Evolutionary conservation across 495 filamentous ascomycete genomes (phyloP).

Genomic region (Aspergillus baeticus): DNA sequence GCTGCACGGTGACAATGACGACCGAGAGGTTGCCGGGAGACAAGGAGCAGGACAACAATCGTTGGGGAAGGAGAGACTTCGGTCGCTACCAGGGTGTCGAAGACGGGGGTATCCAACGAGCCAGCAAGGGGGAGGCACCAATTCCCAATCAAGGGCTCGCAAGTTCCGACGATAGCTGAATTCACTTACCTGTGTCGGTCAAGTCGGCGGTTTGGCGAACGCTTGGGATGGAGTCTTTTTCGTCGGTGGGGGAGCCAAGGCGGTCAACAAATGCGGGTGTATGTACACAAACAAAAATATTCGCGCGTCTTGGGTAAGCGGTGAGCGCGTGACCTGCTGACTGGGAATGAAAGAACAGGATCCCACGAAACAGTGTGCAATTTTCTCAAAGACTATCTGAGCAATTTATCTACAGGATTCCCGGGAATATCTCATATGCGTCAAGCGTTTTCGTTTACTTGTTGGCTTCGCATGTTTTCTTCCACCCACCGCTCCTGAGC

Average conservation of each 20-base stretch:
- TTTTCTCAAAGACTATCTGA: no score
- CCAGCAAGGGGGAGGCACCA: constrained; percentile 5
- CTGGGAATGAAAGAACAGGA: not conserved
- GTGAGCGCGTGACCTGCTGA: constrained; percentile 29
- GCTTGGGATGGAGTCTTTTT: constrained; percentile 16
- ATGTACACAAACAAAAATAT: constrained; percentile 39
- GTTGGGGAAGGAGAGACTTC: constrained; percentile 11
- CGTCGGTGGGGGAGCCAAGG: constrained; percentile 26
- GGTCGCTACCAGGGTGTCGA: constrained; percentile 12
- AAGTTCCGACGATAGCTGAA: constrained; percentile 6
- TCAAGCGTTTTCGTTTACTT: no score
- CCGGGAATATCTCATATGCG: no score
- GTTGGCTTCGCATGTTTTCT: no score
- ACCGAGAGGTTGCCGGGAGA: constrained; percentile 20
- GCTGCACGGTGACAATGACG: constrained; percentile 13
- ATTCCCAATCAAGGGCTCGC: constrained; percentile 10
- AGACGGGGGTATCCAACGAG: not conserved
- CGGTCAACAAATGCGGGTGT: constrained; percentile 31
- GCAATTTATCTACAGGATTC: no score
- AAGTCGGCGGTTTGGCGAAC: constrained; percentile 4
- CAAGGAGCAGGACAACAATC: constrained; percentile 19
- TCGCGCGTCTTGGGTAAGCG: constrained; percentile 35
- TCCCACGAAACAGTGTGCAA: no score
- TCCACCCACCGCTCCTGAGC: no score
- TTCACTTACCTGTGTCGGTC: constrained; percentile 16